These are phyloP conservation scores for Adansonia gregorii DNA, from an alignment of 441 rosid genomes.

Conservation along the genomic window DNA sequence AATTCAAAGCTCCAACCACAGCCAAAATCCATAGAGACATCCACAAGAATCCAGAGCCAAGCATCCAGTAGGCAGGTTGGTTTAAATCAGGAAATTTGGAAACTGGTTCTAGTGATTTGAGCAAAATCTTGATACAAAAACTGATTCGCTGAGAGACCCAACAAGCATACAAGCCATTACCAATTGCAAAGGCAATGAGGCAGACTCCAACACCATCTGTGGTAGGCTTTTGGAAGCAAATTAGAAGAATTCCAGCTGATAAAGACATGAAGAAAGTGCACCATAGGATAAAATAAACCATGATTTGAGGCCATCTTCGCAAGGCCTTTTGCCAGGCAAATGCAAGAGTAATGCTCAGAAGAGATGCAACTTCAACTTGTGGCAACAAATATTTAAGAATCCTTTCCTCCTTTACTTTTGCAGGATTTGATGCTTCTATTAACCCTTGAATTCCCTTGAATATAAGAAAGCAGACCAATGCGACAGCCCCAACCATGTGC, in stretches of 20 bases:
- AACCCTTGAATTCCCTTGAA: slow-evolving; percentile 87
- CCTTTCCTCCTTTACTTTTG: slow-evolving; percentile 60
- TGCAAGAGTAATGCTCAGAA: slow-evolving; percentile 81
- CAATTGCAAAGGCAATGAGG: slow-evolving; percentile 75
- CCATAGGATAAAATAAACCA: slow-evolving; percentile 91
- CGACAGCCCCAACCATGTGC: slow-evolving; percentile 66
- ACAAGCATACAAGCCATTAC: slow-evolving; percentile 87
- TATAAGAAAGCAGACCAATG: slow-evolving; percentile 73
- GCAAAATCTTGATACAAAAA: slow-evolving; percentile 66
- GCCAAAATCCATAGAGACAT: slow-evolving; percentile 93
- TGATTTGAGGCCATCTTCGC: slow-evolving; percentile 69
- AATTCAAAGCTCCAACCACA: slow-evolving; percentile 82
- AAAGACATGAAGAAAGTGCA: slow-evolving; percentile 66
- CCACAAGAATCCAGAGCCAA: slow-evolving; percentile 87
- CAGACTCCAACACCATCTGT: slow-evolving; percentile 86
- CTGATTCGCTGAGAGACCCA: slow-evolving; percentile 69
- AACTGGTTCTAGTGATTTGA: slow-evolving; percentile 68
- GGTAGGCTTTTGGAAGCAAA: slow-evolving; percentile 82
- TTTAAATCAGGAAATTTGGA: slow-evolving; percentile 76
- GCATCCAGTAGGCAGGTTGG: slow-evolving; percentile 78
- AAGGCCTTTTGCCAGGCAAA: slow-evolving; percentile 85
- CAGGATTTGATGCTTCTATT: slow-evolving; percentile 49
- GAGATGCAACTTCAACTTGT: slow-evolving; percentile 86
- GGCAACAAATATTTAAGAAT: slow-evolving; percentile 64
- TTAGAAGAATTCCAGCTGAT: slow-evolving; percentile 81